These are phyloP conservation scores for Chytridiales sp. DNA, from an alignment of 371 early-diverging fungal genomes.

Conservation along the genomic window DNA sequence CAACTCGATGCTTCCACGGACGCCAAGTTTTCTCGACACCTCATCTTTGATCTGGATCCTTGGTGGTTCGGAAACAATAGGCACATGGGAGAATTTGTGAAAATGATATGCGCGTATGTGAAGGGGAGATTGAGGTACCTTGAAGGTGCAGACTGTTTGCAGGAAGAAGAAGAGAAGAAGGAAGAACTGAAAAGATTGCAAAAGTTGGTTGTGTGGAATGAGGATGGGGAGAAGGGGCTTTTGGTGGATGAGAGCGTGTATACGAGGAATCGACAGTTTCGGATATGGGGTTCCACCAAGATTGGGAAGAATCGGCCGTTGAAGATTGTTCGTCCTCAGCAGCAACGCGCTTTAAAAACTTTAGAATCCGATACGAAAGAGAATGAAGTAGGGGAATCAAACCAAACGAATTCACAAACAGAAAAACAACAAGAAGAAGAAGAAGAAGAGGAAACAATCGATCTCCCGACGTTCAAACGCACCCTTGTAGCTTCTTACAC, in stretches of 20 bases:
- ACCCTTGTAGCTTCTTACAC: no score
- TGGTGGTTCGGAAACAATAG: no score
- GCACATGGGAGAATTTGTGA: conserved; percentile 14
- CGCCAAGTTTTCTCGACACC: conserved; percentile 28
- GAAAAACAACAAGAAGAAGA: no score
- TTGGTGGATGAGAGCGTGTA: conserved; percentile 30
- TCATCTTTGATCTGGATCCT: conserved; percentile 19
- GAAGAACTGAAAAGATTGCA: background rate
- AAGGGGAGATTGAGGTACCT: background rate
- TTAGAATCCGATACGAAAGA: background rate
- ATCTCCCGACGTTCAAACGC: no score
- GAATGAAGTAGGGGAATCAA: background rate
- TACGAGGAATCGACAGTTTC: conserved; percentile 34
- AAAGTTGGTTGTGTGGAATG: background rate
- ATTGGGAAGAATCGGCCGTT: conserved; percentile 21
- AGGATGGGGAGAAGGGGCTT: background rate
- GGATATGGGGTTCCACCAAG: conserved; percentile 23
- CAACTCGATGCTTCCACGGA: conserved; percentile 19
- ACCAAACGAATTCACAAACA: background rate
- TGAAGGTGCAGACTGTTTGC: background rate
- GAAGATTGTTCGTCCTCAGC: conserved; percentile 3
- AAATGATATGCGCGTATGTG: conserved; percentile 18
- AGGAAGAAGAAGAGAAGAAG: background rate
- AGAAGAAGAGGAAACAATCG: no score
- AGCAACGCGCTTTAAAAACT: background rate